phyloP scores from a whole-genome alignment of 257 asterid species.

The Nicotiana paniculata region DNA sequence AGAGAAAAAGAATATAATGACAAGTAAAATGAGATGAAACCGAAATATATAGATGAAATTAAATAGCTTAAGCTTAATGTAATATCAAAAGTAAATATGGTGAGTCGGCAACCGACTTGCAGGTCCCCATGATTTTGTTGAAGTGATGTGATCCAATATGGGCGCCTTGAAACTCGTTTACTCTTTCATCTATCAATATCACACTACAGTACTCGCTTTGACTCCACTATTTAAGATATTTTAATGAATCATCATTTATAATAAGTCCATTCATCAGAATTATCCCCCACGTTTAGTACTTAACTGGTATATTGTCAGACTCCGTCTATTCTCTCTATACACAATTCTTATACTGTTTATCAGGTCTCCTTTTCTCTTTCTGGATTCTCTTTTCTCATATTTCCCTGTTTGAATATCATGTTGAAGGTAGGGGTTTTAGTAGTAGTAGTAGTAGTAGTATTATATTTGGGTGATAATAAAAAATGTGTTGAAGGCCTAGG shows the following conservation, averaged over 20 bases:
- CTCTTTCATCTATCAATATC: not conserved
- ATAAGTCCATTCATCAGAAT: not conserved
- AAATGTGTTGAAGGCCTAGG: conserved; percentile 12
- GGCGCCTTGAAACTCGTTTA: not conserved
- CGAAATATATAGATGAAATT: no score
- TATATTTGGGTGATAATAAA: not conserved
- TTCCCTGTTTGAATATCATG: not conserved
- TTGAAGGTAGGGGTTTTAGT: not conserved
- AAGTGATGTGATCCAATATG: not conserved
- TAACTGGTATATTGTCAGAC: not conserved
- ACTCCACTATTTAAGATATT: not conserved
- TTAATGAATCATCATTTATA: not conserved
- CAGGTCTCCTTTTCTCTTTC: not conserved
- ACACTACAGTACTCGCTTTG: not conserved
- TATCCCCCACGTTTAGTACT: not conserved
- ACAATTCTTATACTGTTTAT: not conserved
- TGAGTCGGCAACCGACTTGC: not conserved
- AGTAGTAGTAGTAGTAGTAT: not conserved
- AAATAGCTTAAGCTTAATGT: not conserved
- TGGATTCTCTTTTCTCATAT: not conserved
- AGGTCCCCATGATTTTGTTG: not conserved
- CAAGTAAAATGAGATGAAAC: no score
- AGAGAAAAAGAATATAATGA: not conserved
- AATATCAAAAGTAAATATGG: no score
- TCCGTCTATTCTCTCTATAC: not conserved